These are phyloP conservation scores for Phaeoacremonium minimum DNA, from an alignment of 2,329 filamentous ascomycete genomes.

Conservation along the genomic window DNA sequence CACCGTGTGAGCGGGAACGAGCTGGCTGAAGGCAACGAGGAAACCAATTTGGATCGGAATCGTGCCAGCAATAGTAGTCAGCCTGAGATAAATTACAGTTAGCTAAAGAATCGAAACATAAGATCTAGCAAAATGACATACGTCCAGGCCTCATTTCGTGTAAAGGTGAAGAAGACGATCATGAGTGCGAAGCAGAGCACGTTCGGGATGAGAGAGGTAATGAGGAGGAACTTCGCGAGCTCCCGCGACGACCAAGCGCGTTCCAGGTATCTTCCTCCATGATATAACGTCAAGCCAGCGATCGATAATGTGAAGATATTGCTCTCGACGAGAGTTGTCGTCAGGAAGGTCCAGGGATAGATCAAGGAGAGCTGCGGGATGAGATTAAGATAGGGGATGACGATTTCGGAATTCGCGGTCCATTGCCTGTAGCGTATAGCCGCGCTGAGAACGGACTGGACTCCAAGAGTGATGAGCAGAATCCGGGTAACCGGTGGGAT, in stretches of 20 bases:
- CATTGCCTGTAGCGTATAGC: constrained; percentile 70
- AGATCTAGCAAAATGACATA: constrained; percentile 27
- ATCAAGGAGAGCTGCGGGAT: constrained; percentile 78
- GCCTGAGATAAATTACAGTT: constrained; percentile 35
- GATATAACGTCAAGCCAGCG: constrained; percentile 75
- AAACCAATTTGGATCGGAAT: constrained; percentile 89
- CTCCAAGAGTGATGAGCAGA: constrained; percentile 68
- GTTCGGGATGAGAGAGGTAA: constrained; percentile 78
- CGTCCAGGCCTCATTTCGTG: constrained; percentile 64
- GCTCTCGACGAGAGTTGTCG: constrained; percentile 84
- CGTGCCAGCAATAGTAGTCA: constrained; percentile 82
- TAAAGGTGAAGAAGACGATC: constrained; percentile 68
- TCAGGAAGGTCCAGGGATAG: constrained; percentile 91
- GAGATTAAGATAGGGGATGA: constrained; percentile 82
- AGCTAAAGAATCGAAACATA: constrained; percentile 8
- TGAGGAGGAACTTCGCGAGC: constrained; percentile 82
- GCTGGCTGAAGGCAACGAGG: constrained; percentile 95
- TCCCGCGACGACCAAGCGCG: constrained; percentile 91
- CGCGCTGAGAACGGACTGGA: constrained; percentile 79
- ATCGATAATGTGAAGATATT: constrained; percentile 84
- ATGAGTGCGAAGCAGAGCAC: constrained; percentile 68
- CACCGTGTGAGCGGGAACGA: constrained; percentile 94
- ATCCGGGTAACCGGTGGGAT: constrained; percentile 87
- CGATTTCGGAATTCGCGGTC: constrained; percentile 57
- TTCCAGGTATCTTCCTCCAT: constrained; percentile 92